phyloP scores from a whole-genome alignment of 2,329 filamentous ascomycete species.

The Fusarium phyllophilum region DNA sequence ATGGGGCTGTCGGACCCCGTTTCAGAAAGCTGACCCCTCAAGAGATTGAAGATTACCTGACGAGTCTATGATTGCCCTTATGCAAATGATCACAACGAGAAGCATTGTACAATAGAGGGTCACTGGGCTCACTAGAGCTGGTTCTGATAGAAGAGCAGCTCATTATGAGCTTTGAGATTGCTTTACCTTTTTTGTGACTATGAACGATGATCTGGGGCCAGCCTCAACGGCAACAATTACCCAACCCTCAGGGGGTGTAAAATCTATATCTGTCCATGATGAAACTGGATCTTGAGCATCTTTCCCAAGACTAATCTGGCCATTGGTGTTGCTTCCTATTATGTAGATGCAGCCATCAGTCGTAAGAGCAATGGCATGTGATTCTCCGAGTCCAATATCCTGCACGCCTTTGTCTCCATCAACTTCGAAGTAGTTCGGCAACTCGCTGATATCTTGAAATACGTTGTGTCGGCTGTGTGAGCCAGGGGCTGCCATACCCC shows the following conservation, averaged over 20 bases:
- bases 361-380: slow-evolving; percentile 67
- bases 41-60: slow-evolving; percentile 99
- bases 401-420: slow-evolving; percentile 61
- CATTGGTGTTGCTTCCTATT: slow-evolving; percentile 66
- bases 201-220: slow-evolving; percentile 61
- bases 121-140: slow-evolving; percentile 51
- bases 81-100: slow-evolving; percentile 41
- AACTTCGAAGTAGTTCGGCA: slow-evolving; percentile 59
- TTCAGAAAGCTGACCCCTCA: slow-evolving; percentile 96
- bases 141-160: slow-evolving; percentile 33
- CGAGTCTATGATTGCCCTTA: slow-evolving; percentile 79
- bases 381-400: slow-evolving; percentile 67
- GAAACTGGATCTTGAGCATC: slow-evolving; percentile 23
- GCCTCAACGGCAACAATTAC: slow-evolving; percentile 57
- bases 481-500: slow-evolving; percentile 57
- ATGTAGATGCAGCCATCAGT: slow-evolving; percentile 62
- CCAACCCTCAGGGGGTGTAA: slow-evolving; percentile 43
- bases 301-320: slow-evolving; percentile 64
- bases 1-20: slow-evolving; percentile 83
- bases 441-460: slow-evolving; percentile 44
- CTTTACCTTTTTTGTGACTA: slow-evolving; percentile 50
- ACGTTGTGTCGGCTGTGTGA: slow-evolving; percentile 46
- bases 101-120: slow-evolving; percentile 61
- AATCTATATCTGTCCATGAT: slow-evolving; percentile 52
- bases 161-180: slow-evolving; percentile 17